Percentiles rank a stretch among this genome's conserved stretches.
These are phyloP conservation scores for Cladosporium sp. DNA, from an alignment of 2,329 filamentous ascomycete genomes.

Conservation along the genomic window DNA sequence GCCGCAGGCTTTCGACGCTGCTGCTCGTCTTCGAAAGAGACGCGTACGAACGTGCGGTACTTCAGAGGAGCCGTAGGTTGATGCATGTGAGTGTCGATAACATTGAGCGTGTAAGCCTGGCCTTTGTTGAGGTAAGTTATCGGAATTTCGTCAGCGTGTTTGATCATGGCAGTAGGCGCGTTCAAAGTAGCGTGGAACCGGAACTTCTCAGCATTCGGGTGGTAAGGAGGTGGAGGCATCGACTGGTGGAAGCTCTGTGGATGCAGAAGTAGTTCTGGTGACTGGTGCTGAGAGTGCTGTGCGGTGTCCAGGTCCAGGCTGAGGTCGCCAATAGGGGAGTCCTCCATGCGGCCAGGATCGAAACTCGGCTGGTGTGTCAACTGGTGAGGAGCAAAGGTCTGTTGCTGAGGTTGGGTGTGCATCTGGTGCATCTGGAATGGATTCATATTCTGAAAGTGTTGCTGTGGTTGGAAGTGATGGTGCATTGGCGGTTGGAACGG, in stretches of 20 bases:
- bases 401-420: constrained; percentile 27
- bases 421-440: constrained; percentile 63
- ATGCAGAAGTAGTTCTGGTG: constrained; percentile 61
- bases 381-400: constrained; percentile 71
- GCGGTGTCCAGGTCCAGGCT: constrained; percentile 57
- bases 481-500: constrained; percentile 64
- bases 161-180: constrained; percentile 95
- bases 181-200: constrained; percentile 88
- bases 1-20: constrained; percentile 79
- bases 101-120: constrained; percentile 84
- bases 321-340: constrained; percentile 62
- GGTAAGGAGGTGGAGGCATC: constrained; percentile 37
- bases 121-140: constrained; percentile 99
- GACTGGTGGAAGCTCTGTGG: constrained; percentile 52
- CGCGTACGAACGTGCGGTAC: constrained; percentile 89
- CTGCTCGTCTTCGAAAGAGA: constrained; percentile 95
- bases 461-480: constrained; percentile 57
- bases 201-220: constrained; percentile 59
- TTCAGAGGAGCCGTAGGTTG: constrained; percentile 61
- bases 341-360: constrained; percentile 65
- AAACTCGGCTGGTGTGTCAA: constrained; percentile 82
- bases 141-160: constrained; percentile 83
- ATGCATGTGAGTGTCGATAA: constrained; percentile 72
- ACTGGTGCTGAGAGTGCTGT: constrained; percentile 62
- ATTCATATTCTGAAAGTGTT: constrained; percentile 63